Conservation (phyloP, 1,284 basidiomycete genomes). For the Kwoniella shivajii region DNA sequence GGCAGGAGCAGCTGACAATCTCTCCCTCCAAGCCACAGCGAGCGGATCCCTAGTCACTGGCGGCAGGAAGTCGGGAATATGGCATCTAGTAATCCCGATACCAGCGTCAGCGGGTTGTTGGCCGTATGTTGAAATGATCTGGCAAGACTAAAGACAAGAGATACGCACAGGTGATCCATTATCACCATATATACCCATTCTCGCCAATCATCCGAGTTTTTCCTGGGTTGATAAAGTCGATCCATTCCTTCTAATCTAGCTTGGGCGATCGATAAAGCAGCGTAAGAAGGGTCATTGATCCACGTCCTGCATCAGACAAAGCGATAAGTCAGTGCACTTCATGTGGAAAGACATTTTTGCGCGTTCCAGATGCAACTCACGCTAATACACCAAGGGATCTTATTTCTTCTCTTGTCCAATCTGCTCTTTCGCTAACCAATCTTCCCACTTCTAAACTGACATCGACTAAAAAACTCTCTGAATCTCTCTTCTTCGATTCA, state of each 20-base stretch:
- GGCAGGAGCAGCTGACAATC: constrained; percentile 26
- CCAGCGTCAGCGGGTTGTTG: not conserved
- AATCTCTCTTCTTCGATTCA: constrained; percentile 30
- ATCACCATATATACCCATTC: constrained; percentile 52
- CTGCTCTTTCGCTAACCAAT: constrained; percentile 26
- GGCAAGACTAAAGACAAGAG: not conserved
- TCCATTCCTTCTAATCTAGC: constrained; percentile 40
- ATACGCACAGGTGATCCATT: constrained; percentile 49
- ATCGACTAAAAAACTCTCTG: constrained; percentile 26
- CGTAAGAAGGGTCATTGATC: constrained; percentile 44
- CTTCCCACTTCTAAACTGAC: constrained; percentile 37
- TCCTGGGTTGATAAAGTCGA: constrained; percentile 23
- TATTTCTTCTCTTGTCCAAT: constrained; percentile 48
- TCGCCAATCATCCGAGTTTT: constrained; percentile 48
- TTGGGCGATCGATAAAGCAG: constrained; percentile 40
- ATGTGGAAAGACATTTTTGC: not conserved
- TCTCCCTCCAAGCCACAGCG: constrained; percentile 42
- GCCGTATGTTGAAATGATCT: not conserved
- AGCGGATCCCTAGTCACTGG: constrained; percentile 40
- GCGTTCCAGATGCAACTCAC: constrained; percentile 23
- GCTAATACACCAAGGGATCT: constrained; percentile 46
- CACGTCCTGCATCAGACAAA: constrained; percentile 35
- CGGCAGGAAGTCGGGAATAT: constrained; percentile 39
- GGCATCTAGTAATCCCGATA: constrained; percentile 14
- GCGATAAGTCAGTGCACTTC: not conserved